Evolutionary conservation across 2,329 filamentous ascomycete species (phyloP).

Genomic region (Penicillium decumbens): DNA sequence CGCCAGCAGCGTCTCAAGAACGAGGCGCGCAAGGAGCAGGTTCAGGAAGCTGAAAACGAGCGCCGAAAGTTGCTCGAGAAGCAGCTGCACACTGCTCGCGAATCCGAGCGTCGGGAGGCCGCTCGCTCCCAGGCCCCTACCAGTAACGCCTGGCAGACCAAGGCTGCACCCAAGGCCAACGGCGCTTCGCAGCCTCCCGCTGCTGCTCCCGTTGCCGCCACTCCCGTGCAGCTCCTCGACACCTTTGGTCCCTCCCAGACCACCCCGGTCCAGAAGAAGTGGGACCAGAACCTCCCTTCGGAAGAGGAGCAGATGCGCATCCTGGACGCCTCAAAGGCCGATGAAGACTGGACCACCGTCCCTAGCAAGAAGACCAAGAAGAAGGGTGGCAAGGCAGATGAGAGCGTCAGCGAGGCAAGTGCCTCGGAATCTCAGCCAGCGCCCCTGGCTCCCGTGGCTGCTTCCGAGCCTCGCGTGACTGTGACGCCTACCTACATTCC

Average conservation of each 20-base stretch:
- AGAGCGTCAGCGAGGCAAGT: conserved; percentile 45
- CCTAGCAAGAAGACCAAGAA: conserved; percentile 56
- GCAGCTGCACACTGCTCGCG: conserved; percentile 74
- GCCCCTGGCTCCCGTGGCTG: conserved; percentile 21
- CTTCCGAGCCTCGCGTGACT: conserved; percentile 33
- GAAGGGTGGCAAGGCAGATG: conserved; percentile 39
- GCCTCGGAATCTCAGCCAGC: conserved; percentile 33
- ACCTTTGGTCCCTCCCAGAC: conserved; percentile 36
- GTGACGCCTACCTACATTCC: conserved; percentile 35
- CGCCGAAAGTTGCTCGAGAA: conserved; percentile 73
- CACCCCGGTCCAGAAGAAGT: conserved; percentile 34
- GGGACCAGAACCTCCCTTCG: conserved; percentile 49
- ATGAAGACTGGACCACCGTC: conserved; percentile 59
- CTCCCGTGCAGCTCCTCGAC: conserved; percentile 37
- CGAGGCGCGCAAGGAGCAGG: conserved; percentile 69
- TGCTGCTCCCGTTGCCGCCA: conserved; percentile 10
- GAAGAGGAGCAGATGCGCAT: conserved; percentile 59
- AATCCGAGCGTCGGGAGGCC: conserved; percentile 76
- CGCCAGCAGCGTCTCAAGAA: conserved; percentile 86
- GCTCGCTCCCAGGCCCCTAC: conserved; percentile 46
- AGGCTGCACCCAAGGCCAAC: conserved; percentile 30
- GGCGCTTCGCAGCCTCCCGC: conserved; percentile 16
- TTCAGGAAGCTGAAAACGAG: conserved; percentile 72
- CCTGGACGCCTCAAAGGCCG: conserved; percentile 43
- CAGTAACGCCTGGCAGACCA: conserved; percentile 52